phyloP scores from a whole-genome alignment of 805 yeast species.

The Barnettozyma californica region DNA sequence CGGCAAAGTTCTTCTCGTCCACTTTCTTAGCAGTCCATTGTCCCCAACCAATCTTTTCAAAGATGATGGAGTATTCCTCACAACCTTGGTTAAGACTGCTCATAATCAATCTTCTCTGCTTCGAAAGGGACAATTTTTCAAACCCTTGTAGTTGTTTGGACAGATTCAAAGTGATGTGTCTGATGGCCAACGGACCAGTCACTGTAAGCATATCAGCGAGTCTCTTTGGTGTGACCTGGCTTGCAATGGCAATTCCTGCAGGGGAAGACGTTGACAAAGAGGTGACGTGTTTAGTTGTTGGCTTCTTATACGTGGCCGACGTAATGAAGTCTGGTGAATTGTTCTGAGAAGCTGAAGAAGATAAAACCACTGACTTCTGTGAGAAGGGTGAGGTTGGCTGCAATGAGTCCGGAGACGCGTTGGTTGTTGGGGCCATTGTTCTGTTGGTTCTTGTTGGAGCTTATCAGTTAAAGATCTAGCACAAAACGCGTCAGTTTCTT shows the following conservation, averaged over 20 bases:
- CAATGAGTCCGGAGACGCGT: slow-evolving; percentile 21
- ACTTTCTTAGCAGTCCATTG: slow-evolving; percentile 81
- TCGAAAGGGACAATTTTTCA: slow-evolving; percentile 73
- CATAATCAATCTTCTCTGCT: slow-evolving; percentile 87
- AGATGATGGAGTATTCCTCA: slow-evolving; percentile 48
- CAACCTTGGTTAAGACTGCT: slow-evolving; percentile 77
- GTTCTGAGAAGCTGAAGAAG: slow-evolving; percentile 13
- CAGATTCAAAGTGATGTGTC: slow-evolving; percentile 80
- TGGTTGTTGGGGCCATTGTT: slow-evolving; percentile 1
- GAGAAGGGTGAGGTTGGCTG: slow-evolving; percentile 27
- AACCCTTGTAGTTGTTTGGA: slow-evolving; percentile 73
- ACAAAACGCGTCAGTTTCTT: background rate
- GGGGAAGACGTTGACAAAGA: slow-evolving; percentile 75
- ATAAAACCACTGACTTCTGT: slow-evolving; percentile 12
- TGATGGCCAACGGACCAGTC: slow-evolving; percentile 86
- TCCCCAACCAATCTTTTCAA: slow-evolving; percentile 97
- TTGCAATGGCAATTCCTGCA: slow-evolving; percentile 82
- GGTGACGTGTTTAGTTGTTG: slow-evolving; percentile 24
- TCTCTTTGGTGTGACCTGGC: slow-evolving; percentile 74
- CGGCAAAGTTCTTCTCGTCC: slow-evolving; percentile 29
- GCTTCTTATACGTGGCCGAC: slow-evolving; percentile 23
- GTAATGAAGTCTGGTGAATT: slow-evolving; percentile 24
- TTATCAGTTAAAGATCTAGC: slow-evolving; percentile 2
- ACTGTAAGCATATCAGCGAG: slow-evolving; percentile 60
- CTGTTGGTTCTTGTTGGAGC: background rate